Base-by-base conservation (phyloP, 352 stramenopile species). In the Thraustotheca clavata region DNA sequence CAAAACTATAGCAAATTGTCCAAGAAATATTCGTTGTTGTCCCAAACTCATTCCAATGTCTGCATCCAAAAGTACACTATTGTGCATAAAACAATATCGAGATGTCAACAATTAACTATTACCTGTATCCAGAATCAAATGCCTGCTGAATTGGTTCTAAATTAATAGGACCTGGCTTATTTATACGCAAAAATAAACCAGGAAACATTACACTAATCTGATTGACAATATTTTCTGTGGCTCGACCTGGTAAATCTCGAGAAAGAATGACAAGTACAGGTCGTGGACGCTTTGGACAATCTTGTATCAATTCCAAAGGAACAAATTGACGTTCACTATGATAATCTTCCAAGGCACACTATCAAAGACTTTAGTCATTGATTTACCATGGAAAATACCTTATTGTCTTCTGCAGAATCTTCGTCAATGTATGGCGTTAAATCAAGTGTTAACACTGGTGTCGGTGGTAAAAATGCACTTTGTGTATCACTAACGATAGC, bases 181-280 rank as follows among this genome's bases (percentile, higher is more conserved):
- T 86, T 33, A 95, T 70, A 20, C 76, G 67, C 33, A 90, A 59
- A 46, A 95, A 95, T 6, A 87, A 67, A 1, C 86, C 86, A 4
- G 84, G 86, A 12, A 95, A 76, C 33, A 71, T 49, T 0, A 29
- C 32, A 20, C 80, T 66, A 0, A 92, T 35, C 2, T 76, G 69
- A 0, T 73, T 52, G 4, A 89, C 35, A 26, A 95, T 72, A 0
- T 36, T 2, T 6, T 31, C 8, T 34, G 72, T 75, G 8, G 83
- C 69, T 3, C 68, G 52, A 11, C 27, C n/a, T 9, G 86, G 86
- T 2, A 94, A 60, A 41, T 94, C 86, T n/a, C 75, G 72, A 0
- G 76, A 74, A 3, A 94, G 59, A 6, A 93, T 77, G 16, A 95
- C 39, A 18, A 94, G 11, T 48, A 94, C 71, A 7, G 79, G 74